phyloP scores from a whole-genome alignment of 768 basidiomycete species.

The Sarcodon aspratus region DNA sequence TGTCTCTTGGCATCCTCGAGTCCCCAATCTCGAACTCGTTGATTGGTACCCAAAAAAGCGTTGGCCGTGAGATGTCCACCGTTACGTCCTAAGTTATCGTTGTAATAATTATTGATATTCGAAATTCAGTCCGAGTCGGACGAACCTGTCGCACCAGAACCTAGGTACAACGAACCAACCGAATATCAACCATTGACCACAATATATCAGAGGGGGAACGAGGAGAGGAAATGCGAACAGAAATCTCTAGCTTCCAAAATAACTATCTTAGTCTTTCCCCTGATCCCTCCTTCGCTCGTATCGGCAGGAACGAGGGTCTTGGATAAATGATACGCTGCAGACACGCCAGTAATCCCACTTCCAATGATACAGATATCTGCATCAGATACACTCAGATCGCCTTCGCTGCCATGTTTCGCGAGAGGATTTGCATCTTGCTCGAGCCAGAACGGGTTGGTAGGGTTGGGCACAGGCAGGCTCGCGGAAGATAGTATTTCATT shows the following conservation, averaged over 20 bases:
- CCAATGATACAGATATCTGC: conserved; percentile 75
- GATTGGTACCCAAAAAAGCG: conserved; percentile 33
- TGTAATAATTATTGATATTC: not conserved
- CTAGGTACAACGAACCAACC: conserved; percentile 19
- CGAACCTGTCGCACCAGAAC: conserved; percentile 68
- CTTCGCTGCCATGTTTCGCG: conserved; percentile 53
- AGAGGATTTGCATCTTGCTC: conserved; percentile 51
- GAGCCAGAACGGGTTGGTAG: conserved; percentile 70
- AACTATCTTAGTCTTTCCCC: conserved; percentile 33
- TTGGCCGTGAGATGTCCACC: conserved; percentile 63
- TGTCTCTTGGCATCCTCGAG: conserved; percentile 42
- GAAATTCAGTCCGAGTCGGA: not conserved
- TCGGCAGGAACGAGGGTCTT: conserved; percentile 10
- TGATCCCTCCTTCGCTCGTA: not conserved
- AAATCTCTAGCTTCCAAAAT: conserved; percentile 82
- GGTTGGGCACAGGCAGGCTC: conserved; percentile 42
- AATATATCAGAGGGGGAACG: not conserved
- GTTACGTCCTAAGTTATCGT: conserved; percentile 48
- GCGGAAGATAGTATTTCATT: conserved; percentile 3
- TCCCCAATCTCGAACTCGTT: conserved; percentile 28
- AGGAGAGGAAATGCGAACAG: conserved; percentile 37
- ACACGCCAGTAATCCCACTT: conserved; percentile 69
- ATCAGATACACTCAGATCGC: conserved; percentile 34
- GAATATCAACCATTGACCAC: not conserved
- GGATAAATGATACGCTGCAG: conserved; percentile 63